Conservation (phyloP, 2,329 filamentous ascomycete genomes). For the Phialocephala subalpina region DNA sequence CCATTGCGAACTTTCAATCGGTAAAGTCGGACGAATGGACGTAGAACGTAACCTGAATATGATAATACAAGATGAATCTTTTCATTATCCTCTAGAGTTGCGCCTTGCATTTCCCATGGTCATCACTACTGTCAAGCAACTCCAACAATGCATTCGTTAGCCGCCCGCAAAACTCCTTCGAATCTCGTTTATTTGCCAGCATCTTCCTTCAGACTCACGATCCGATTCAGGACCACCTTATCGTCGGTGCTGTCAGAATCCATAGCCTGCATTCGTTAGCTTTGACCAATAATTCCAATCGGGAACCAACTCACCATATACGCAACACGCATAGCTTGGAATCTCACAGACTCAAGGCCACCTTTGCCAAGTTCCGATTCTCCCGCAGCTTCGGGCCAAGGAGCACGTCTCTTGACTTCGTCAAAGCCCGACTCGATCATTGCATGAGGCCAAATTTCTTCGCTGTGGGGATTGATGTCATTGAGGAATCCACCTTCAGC, state of each 20-base stretch:
- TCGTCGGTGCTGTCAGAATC: constrained; percentile 82
- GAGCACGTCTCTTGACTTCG: constrained; percentile 75
- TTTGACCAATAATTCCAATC: background rate
- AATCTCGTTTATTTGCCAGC: constrained; percentile 63
- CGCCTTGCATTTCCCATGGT: constrained; percentile 11
- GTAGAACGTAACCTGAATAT: background rate
- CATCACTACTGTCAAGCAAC: constrained; percentile 14
- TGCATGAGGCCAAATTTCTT: constrained; percentile 80
- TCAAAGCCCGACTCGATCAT: constrained; percentile 85
- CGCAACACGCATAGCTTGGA: constrained; percentile 89
- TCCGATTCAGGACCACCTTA: constrained; percentile 88
- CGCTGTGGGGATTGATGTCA: constrained; percentile 85
- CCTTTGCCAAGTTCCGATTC: constrained; percentile 68
- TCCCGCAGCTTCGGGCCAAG: constrained; percentile 79
- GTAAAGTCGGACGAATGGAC: background rate
- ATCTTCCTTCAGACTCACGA: constrained; percentile 92
- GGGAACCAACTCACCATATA: constrained; percentile 57
- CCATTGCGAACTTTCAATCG: background rate
- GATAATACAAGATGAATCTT: background rate
- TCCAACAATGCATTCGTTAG: constrained; percentile 27
- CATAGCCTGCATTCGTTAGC: constrained; percentile 56
- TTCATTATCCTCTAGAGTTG: constrained; percentile 7
- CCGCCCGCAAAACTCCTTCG: constrained; percentile 5
- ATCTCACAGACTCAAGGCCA: constrained; percentile 79
- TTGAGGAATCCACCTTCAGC: constrained; percentile 82